Base-by-base conservation (phyloP, 208 protist genomes). In the Crithidia mellificae region DNA sequence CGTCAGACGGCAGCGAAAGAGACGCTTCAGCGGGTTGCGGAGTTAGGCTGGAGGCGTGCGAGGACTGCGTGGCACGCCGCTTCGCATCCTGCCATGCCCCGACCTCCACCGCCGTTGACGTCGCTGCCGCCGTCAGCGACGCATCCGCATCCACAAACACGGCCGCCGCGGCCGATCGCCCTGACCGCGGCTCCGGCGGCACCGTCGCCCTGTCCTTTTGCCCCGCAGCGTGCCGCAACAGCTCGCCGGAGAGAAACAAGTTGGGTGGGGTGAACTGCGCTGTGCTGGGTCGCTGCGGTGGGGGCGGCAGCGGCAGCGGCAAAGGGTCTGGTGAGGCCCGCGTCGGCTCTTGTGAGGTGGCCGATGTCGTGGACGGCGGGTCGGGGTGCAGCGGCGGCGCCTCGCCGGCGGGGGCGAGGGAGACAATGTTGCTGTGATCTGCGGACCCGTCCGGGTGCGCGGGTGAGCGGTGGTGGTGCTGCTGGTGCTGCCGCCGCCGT, bases 211-310 rank as follows among this genome's bases (percentile, higher is more conserved):
- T 12, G 20, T 34, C 24, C 29, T 46, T 25, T 14, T 65, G 22
- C 32, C 2, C 29, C 25, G 46, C 47, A 2, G 59, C 59, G 22
- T 34, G 27, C n/a, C n/a, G n/a, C 47, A 55, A 19, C 46, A 38
- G 2, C 47, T 53, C 46, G 19, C 34, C 32, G 2, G 44, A 55
- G 46, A 65, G 22, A 14, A 55, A 55, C 1, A 14, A 8, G 1
- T 25, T 15, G 9, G 32, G 11, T n/a, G 46, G 46, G 19, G 15
- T 2, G 19, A 63, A 63, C 44, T 63, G 58, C 44, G 58, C 58
- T 3, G 58, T 63, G 41, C n/a, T 38, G 58, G 58, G 58, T 5
- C 58, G 58, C 44, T 44, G 30, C 27, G 41, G 44, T 12, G 38
- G 53, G 30, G 38, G 41, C 15, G 12, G 38, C 22, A 14, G 54